These are phyloP conservation scores for Nitzschia palea DNA, from an alignment of 108 stramenopile genomes.

Conservation along the genomic window DNA sequence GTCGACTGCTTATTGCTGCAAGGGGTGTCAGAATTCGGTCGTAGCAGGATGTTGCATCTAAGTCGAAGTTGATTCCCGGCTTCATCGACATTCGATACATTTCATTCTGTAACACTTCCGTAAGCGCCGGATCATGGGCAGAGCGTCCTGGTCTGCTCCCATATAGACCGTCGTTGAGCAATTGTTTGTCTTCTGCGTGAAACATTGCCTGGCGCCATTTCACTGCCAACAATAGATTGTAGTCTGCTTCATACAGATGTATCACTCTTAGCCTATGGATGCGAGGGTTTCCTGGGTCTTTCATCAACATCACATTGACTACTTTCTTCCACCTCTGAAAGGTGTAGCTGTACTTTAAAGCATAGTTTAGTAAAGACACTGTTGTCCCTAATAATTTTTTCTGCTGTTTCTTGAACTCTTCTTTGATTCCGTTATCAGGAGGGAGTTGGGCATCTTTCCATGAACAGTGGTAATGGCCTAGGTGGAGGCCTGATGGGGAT, in stretches of 20 bases:
- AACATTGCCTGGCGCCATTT: too few species aligned
- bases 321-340: background rate
- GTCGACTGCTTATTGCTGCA: too few species aligned
- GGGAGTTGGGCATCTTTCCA: background rate
- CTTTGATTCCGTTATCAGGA: background rate
- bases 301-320: constrained; percentile 7
- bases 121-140: background rate
- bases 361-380: background rate
- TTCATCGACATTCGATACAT: too few species aligned
- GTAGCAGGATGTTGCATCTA: too few species aligned
- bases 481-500: background rate
- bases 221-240: background rate
- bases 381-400: background rate
- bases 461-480: background rate
- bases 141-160: too few species aligned
- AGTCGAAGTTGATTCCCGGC: too few species aligned
- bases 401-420: background rate
- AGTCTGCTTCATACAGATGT: constrained; percentile 9
- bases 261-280: too few species aligned
- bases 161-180: background rate
- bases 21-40: too few species aligned
- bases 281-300: constrained; percentile 3
- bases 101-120: background rate
- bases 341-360: background rate
- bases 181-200: background rate